These are phyloP conservation scores for Globisporangium spinosum DNA, from an alignment of 352 stramenopile species.

Conservation along the genomic window DNA sequence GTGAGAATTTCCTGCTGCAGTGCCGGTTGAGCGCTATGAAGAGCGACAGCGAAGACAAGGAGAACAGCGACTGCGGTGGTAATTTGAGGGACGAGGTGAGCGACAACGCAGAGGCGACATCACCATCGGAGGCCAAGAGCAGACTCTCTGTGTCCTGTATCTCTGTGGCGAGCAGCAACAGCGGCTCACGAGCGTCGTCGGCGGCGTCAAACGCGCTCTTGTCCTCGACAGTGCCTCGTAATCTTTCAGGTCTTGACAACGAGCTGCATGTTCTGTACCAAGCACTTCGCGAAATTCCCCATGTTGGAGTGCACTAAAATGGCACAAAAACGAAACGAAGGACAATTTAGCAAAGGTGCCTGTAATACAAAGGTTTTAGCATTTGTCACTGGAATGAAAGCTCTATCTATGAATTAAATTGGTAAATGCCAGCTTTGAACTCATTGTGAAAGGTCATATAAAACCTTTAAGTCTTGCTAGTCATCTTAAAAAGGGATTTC, in stretches of 20 bases:
- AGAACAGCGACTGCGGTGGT: neutral
- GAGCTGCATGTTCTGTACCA: conserved; percentile 10
- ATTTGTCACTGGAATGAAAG: too few species aligned
- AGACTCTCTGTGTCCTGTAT: neutral
- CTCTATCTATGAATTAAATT: too few species aligned
- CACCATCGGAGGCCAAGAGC: neutral
- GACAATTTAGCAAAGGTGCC: neutral
- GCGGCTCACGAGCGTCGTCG: neutral
- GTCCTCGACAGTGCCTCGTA: conserved; percentile 13
- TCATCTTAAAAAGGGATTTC: too few species aligned
- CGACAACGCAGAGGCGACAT: neutral
- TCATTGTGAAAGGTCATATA: too few species aligned
- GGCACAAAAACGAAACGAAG: neutral
- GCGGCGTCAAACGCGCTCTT: neutral
- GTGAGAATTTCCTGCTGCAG: conserved; percentile 7
- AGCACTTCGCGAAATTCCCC: conserved; percentile 2
- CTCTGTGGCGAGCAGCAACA: neutral
- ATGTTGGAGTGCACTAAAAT: neutral
- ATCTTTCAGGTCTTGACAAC: conserved; percentile 45
- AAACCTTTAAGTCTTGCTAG: too few species aligned
- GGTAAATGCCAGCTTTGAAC: too few species aligned
- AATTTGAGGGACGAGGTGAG: neutral
- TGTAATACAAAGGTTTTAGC: too few species aligned
- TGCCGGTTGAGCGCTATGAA: neutral
- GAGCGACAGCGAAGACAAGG: neutral